Evolutionary conservation across 441 rosid species (phyloP).

Genomic region (Croton laevigatus): DNA sequence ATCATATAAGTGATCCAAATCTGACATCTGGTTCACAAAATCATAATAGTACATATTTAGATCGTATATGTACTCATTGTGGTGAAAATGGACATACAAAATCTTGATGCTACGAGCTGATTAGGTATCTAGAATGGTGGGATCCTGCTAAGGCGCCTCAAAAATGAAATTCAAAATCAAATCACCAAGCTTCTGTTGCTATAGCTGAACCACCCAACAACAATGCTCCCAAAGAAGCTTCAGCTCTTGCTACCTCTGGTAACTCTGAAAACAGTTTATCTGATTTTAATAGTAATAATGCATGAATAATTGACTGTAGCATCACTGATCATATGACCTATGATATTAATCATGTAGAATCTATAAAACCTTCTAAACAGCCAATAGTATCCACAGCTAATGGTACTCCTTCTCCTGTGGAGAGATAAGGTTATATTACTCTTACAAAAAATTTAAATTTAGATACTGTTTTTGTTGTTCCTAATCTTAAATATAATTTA

Average conservation of each 20-base stretch:
- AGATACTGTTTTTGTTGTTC: not conserved
- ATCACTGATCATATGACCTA: not conserved
- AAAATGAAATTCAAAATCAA: not conserved
- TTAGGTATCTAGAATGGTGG: not conserved
- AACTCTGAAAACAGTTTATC: not conserved
- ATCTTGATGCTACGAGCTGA: not conserved
- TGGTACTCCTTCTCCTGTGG: not conserved
- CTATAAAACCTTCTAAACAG: not conserved
- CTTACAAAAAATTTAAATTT: no score
- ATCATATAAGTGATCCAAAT: not conserved
- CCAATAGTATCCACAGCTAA: not conserved
- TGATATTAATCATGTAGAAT: not conserved
- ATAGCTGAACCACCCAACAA: not conserved
- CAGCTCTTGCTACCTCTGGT: not conserved
- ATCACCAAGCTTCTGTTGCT: not conserved
- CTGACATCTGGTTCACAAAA: not conserved
- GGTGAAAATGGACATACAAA: slow-evolving; percentile 6
- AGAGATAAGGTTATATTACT: not conserved
- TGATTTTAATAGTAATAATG: not conserved
- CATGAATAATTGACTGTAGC: not conserved
- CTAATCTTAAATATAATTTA: not conserved
- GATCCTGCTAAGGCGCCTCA: not conserved
- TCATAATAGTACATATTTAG: no score
- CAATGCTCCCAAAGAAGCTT: not conserved
- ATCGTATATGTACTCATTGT: no score